Evolutionary conservation across 176 grass and related monocot genomes (phyloP).

Genomic region (Alloteropsis semialata): DNA sequence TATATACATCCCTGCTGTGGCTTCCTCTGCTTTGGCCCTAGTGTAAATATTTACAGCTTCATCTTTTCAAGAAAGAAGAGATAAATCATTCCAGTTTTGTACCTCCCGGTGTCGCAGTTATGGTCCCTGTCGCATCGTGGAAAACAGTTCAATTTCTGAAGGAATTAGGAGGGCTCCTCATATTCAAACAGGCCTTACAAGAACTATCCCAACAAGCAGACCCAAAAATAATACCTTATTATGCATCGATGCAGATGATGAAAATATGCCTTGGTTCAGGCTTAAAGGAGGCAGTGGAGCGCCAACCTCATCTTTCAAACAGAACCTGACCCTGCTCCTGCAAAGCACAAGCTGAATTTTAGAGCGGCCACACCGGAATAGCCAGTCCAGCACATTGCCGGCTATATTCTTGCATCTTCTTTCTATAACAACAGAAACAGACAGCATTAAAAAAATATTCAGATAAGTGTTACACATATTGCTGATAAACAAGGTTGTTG

Average conservation of each 20-base stretch:
- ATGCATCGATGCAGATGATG: too few relatives aligned
- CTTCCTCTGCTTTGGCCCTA: not conserved
- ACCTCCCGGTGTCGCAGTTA: not conserved
- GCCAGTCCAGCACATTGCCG: too few relatives aligned
- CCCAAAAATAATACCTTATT: not conserved
- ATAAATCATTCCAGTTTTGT: not conserved
- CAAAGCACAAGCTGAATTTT: too few relatives aligned
- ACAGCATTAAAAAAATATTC: not conserved
- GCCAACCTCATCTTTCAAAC: not conserved
- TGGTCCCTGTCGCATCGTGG: not conserved
- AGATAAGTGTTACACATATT: not conserved
- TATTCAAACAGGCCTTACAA: not conserved
- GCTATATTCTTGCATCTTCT: too few relatives aligned
- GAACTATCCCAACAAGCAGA: not conserved
- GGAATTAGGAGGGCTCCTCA: not conserved
- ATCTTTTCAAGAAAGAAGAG: not conserved
- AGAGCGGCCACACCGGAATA: too few relatives aligned
- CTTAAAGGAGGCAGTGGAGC: not conserved
- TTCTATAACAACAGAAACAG: too few relatives aligned
- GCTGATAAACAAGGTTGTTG: not conserved
- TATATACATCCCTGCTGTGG: slow-evolving; percentile 3
- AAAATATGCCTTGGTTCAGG: not conserved
- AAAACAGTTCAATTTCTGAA: not conserved
- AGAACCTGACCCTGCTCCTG: too few relatives aligned
- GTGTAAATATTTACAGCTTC: slow-evolving; percentile 44